Conservation (phyloP, 306 rosid genomes). For the Medicago lupulina region DNA sequence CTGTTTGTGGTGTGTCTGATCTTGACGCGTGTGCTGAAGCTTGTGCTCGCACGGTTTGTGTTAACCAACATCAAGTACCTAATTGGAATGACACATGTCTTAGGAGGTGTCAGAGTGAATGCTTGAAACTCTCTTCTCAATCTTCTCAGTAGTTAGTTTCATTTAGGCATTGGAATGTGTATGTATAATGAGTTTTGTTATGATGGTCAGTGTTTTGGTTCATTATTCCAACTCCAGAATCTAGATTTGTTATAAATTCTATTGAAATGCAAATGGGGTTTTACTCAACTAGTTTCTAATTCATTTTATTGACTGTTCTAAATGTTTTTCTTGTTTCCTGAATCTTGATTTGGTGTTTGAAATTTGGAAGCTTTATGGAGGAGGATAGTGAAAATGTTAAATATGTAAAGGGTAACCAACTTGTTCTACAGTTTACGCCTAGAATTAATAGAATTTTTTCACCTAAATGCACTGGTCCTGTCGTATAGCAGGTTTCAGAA, state of each 20-base stretch:
- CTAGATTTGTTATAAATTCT: constrained; percentile 18
- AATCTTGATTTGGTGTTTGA: background rate
- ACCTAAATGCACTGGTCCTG: no score
- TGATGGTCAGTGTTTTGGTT: constrained; percentile 30
- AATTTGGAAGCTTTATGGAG: constrained; percentile 25
- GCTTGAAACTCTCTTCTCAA: constrained; percentile 77
- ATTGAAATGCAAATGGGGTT: constrained; percentile 34
- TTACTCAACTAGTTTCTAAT: background rate
- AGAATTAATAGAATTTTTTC: no score
- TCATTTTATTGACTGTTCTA: background rate
- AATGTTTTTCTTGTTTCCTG: constrained; percentile 25
- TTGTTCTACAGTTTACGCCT: no score
- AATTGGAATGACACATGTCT: constrained; percentile 93
- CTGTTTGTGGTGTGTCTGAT: constrained; percentile 93
- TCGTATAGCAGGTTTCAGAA: no score
- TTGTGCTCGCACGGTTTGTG: constrained; percentile 90
- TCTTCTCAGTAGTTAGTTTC: constrained; percentile 54
- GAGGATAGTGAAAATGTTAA: constrained; percentile 1
- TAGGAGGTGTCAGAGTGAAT: constrained; percentile 93
- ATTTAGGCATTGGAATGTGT: constrained; percentile 22
- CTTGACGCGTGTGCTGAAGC: constrained; percentile 96
- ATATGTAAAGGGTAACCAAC: background rate
- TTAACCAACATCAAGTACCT: constrained; percentile 93
- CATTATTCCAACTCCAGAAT: constrained; percentile 31
- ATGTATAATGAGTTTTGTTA: constrained; percentile 22